Conservation (phyloP, 2,329 filamentous ascomycete genomes). For the Colletotrichum tamarilloi region DNA sequence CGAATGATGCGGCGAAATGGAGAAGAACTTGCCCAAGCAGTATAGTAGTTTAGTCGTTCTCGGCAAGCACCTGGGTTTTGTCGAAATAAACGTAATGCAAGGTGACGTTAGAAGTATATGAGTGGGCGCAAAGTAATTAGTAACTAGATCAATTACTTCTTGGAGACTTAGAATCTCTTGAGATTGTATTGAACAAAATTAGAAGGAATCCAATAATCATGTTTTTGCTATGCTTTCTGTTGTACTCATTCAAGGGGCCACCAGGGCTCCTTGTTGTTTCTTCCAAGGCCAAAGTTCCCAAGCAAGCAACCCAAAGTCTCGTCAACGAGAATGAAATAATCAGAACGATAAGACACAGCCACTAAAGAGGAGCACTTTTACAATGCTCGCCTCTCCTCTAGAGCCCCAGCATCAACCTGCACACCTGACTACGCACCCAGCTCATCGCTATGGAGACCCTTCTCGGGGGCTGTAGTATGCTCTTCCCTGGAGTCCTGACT, state of each 20-base stretch:
- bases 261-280: not conserved
- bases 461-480: not conserved
- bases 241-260: not conserved
- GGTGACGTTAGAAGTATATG: not conserved
- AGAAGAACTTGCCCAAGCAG: not conserved
- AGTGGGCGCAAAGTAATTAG: not conserved
- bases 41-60: not conserved
- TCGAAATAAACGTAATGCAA: not conserved
- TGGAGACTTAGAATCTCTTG: not conserved
- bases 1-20: slow-evolving; percentile 19
- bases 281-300: not conserved
- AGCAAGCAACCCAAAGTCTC: not conserved
- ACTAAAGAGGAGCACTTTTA: not conserved
- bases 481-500: not conserved
- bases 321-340: not conserved
- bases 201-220: not conserved
- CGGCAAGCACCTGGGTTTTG: not conserved
- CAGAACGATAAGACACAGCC: too few relatives aligned
- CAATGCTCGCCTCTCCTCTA: not conserved
- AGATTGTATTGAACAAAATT: not conserved
- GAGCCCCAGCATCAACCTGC: not conserved
- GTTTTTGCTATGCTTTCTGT: not conserved
- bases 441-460: not conserved
- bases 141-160: not conserved
- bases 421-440: not conserved